Conservation (phyloP, 2,329 filamentous ascomycete genomes). For the Pseudogymnoascus sp. region DNA sequence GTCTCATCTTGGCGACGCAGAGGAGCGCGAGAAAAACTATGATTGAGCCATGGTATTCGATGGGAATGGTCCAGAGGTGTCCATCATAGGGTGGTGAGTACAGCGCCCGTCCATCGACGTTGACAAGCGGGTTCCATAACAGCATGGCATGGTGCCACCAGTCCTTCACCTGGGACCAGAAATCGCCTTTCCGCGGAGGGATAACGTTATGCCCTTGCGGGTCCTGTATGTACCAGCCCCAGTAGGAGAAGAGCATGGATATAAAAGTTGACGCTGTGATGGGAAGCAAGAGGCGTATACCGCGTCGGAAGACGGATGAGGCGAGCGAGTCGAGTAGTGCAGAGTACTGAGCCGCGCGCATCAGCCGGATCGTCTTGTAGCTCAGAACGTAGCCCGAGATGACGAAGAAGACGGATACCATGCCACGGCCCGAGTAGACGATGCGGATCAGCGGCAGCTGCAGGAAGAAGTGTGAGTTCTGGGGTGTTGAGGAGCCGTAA, state of each 20-base stretch:
- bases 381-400: conserved; percentile 43
- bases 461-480: conserved; percentile 29
- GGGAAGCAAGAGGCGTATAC: conserved; percentile 39
- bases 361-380: conserved; percentile 35
- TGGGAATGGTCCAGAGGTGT: conserved; percentile 26
- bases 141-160: neutral
- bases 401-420: conserved; percentile 46
- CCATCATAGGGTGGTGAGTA: conserved; percentile 20
- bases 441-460: conserved; percentile 39
- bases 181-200: neutral
- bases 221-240: neutral
- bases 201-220: conserved; percentile 7
- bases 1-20: conserved; percentile 18
- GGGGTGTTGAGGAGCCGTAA: conserved; percentile 26
- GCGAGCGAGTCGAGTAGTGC: conserved; percentile 32
- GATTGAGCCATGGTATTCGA: conserved; percentile 26
- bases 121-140: neutral
- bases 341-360: conserved; percentile 26
- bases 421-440: conserved; percentile 37
- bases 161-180: neutral
- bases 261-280: conserved; percentile 36
- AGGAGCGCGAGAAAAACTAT: conserved; percentile 22
- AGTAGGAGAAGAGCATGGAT: conserved; percentile 10
- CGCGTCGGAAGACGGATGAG: conserved; percentile 40
- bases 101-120: neutral